Evolutionary conservation across 1,284 basidiomycete species (phyloP).

Genomic region (Microbotryum scabiosae): DNA sequence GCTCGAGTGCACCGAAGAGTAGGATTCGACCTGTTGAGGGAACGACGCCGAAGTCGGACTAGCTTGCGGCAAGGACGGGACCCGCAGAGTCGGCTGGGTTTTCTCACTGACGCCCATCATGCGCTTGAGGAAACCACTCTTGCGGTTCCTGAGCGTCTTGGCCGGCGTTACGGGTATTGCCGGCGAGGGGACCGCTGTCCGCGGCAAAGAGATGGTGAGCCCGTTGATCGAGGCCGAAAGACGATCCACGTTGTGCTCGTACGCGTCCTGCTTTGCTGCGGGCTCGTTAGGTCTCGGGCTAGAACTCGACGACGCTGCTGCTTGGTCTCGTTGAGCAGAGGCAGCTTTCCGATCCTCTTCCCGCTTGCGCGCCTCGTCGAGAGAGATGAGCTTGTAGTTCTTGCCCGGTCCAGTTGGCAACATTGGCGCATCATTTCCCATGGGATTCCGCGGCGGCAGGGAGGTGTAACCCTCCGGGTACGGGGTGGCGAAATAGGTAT

Average conservation of each 20-base stretch:
- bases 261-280: neutral
- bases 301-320: constrained; percentile 1
- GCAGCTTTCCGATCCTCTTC: constrained; percentile 15
- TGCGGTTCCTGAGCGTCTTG: constrained; percentile 20
- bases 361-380: constrained; percentile 20
- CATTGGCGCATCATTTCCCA: no score
- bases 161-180: neutral
- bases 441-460: no score
- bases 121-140: constrained; percentile 26
- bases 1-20: neutral
- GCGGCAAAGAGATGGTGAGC: constrained; percentile 3
- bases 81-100: neutral
- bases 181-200: neutral
- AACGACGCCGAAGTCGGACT: neutral
- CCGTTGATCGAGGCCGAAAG: constrained; percentile 4
- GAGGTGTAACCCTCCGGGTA: no score
- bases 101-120: constrained; percentile 28
- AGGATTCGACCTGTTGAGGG: neutral
- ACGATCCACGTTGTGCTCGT: constrained; percentile 4
- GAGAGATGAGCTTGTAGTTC: constrained; percentile 26
- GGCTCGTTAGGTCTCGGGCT: neutral
- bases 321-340: neutral
- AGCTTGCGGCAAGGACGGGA: constrained; percentile 3
- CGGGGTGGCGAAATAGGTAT: no score
- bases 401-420: neutral